phyloP scores from a whole-genome alignment of 148 eudicot species.

The Chenopodium formosanum region DNA sequence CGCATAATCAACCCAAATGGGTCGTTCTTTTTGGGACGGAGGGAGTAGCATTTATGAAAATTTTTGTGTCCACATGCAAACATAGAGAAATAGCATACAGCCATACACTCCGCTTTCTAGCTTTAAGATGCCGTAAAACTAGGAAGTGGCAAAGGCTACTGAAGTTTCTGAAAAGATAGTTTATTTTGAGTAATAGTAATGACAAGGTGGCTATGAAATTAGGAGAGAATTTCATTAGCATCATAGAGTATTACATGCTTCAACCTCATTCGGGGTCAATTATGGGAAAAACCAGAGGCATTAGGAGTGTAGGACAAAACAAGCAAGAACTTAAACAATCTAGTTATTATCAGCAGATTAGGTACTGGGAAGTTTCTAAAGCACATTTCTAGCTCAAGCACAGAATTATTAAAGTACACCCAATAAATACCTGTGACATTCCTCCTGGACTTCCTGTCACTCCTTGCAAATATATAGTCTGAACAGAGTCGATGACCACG shows the following conservation, averaged over 20 bases:
- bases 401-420: not conserved
- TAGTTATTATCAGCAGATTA: not conserved
- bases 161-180: not conserved
- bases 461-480: slow-evolving; percentile 76
- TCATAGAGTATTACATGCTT: not conserved
- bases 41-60: not conserved
- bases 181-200: not conserved
- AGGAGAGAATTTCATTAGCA: not conserved
- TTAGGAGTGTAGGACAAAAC: not conserved
- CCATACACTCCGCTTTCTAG: not conserved
- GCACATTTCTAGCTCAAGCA: not conserved
- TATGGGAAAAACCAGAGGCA: not conserved
- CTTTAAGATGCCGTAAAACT: not conserved
- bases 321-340: not conserved
- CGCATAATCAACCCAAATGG: too few species aligned
- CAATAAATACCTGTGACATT: slow-evolving; percentile 55
- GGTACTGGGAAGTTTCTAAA: not conserved
- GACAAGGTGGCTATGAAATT: not conserved
- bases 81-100: not conserved
- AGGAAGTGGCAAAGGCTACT: not conserved
- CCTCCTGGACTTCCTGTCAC: slow-evolving; percentile 92
- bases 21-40: too few species aligned
- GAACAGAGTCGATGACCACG: slow-evolving; percentile 85
- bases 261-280: not conserved
- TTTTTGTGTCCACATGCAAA: not conserved